phyloP scores from a whole-genome alignment of 2,329 filamentous ascomycete genomes.

The Neopestalotiopsis clavispora region DNA sequence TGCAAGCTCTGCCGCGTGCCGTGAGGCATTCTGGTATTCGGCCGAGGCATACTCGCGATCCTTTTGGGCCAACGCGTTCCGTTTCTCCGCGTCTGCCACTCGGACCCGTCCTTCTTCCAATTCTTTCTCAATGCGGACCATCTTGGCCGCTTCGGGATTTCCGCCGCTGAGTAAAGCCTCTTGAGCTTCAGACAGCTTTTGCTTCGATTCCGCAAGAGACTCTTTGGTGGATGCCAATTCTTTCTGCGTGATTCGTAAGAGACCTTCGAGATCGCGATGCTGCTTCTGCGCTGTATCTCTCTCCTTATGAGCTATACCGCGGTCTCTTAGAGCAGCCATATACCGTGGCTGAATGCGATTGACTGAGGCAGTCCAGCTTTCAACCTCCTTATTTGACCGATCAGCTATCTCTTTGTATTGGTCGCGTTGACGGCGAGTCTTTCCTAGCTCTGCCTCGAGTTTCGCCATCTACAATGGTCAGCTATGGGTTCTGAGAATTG shows the following conservation, averaged over 20 bases:
- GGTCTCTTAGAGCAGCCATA: constrained; percentile 48
- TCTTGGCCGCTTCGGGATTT: constrained; percentile 42
- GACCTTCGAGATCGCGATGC: constrained; percentile 37
- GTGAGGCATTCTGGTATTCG: constrained; percentile 64
- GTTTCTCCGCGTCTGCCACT: constrained; percentile 45
- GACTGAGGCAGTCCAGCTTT: constrained; percentile 50
- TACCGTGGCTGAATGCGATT: constrained; percentile 45
- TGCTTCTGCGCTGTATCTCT: constrained; percentile 43
- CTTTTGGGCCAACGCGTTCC: constrained; percentile 38
- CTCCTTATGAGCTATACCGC: constrained; percentile 51
- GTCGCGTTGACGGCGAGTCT: constrained; percentile 38
- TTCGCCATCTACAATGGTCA: constrained; percentile 36
- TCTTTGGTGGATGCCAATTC: constrained; percentile 44
- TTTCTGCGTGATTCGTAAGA: constrained; percentile 41
- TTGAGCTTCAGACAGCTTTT: constrained; percentile 41
- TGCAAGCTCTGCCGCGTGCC: constrained; percentile 48
- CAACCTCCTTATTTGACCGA: constrained; percentile 49
- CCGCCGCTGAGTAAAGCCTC: constrained; percentile 39
- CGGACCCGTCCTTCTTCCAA: constrained; percentile 45
- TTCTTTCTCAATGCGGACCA: constrained; percentile 46
- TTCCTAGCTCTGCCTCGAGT: constrained; percentile 40
- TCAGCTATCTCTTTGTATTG: constrained; percentile 47
- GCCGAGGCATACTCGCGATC: constrained; percentile 62
- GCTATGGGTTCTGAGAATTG: constrained; percentile 19
- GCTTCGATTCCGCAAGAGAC: constrained; percentile 40